Conservation (phyloP, 2,329 filamentous ascomycete genomes). For the Fusarium sp. region DNA sequence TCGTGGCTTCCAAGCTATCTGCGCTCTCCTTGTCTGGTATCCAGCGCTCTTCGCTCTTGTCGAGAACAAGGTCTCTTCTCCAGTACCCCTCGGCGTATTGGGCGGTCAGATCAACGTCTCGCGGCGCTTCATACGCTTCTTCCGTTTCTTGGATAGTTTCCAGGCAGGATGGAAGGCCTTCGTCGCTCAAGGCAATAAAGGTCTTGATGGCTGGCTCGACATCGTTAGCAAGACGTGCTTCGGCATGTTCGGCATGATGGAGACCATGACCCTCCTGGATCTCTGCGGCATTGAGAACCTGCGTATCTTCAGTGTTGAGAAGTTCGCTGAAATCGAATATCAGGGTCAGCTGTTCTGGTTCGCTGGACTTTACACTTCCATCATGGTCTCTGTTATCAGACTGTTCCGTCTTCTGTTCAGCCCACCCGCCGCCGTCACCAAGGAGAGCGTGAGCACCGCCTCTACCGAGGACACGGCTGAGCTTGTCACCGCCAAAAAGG, state of each 20-base stretch:
- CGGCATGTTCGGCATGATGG: conserved; percentile 75
- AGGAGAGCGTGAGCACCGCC: conserved; percentile 47
- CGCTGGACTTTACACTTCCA: conserved; percentile 66
- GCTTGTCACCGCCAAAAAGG: conserved; percentile 31
- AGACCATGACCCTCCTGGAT: conserved; percentile 72
- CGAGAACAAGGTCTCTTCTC: conserved; percentile 47
- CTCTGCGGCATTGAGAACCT: conserved; percentile 57
- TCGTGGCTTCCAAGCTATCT: conserved; percentile 65
- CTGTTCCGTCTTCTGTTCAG: conserved; percentile 54
- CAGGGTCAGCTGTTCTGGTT: conserved; percentile 80
- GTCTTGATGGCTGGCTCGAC: conserved; percentile 61
- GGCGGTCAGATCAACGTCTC: conserved; percentile 59
- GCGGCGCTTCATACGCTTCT: conserved; percentile 74
- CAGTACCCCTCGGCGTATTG: conserved; percentile 52
- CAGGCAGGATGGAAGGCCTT: conserved; percentile 60
- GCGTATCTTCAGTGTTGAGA: conserved; percentile 64
- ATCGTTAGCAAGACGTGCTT: conserved; percentile 68
- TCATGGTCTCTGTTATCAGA: conserved; percentile 57
- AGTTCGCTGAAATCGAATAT: conserved; percentile 60
- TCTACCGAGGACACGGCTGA: conserved; percentile 40
- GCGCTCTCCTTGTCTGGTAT: conserved; percentile 61
- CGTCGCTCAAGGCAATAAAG: conserved; percentile 41
- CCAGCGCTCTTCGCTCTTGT: conserved; percentile 55
- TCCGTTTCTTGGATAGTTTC: conserved; percentile 74
- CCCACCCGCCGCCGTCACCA: conserved; percentile 51